Evolutionary conservation across 2,329 filamentous ascomycete species (phyloP), one percentile per base, ranked within the genome.

Genomic region (Tolypocladium endophyticum): DNA sequence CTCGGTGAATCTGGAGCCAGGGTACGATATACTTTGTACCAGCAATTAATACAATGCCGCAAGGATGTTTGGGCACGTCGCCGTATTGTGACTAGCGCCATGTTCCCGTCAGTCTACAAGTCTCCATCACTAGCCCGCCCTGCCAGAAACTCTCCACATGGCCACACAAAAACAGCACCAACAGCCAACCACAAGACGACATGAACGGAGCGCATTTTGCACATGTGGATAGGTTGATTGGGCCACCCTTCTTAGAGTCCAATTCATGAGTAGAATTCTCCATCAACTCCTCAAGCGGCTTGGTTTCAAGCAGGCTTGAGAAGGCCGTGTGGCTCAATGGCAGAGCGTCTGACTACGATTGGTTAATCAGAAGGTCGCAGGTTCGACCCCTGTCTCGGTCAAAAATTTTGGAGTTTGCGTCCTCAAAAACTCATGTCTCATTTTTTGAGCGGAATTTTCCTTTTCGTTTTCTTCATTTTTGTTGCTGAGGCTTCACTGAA

Each of bases 331-430:
- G 58, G 41, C 59, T 52, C 53, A 60, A 60, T 60, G 59, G 59
- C 59, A 60, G 56, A 52, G 59, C 59, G 45, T 60, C 58, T 59
- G 57, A 60, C 59, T 60, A 60, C 59, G 59, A 60, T 60, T 35
- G 8, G 25, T 35, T 60, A 38, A 60, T 60, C 59, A 60, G 59
- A 55, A 60, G 59, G 56, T 60, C 58, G 59, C 59, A 60, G 59
- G 59, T 60, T 60, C 59, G 59, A 60, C 56, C 59, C 59, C 59
- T 60, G 59, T 58, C 56, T 58, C 59, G 59, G 59, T 60, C 59
- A 60, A 25, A 4, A 6, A 12, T 53, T 11, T 52, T 20, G 23
- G 9, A 23, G n/a, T 43, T 6, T 43, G 18, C 39, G 20, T 43
- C 39, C 7, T n/a, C 7, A 2, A n/a, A n/a, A 11, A 43, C 20